Percentiles rank a stretch among this genome's conserved stretches.
phyloP scores from a whole-genome alignment of 2,329 filamentous ascomycete genomes.

The Aspergillus candidus region DNA sequence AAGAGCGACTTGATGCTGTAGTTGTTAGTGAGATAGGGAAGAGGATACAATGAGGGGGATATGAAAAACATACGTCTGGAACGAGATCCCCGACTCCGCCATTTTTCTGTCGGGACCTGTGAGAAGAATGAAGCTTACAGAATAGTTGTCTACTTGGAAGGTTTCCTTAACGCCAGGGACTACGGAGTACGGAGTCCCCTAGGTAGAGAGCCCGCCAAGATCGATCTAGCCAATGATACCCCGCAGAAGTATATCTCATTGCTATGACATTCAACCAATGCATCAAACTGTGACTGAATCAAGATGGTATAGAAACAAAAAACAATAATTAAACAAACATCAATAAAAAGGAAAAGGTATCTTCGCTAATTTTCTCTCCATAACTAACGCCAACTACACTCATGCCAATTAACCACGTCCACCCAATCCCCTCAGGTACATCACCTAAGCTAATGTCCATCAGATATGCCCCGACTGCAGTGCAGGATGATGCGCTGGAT shows the following conservation, averaged over 20 bases:
- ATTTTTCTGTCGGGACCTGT: slow-evolving; percentile 13
- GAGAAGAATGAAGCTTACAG: slow-evolving; percentile 1
- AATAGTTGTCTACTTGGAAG: too few species aligned
- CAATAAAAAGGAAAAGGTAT: background rate
- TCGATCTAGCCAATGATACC: background rate
- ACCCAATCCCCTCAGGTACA: too few species aligned
- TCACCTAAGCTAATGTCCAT: too few species aligned
- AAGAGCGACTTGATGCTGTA: slow-evolving; percentile 38
- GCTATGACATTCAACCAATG: too few species aligned
- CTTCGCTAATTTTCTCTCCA: background rate
- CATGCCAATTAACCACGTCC: background rate
- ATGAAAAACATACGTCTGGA: slow-evolving; percentile 24
- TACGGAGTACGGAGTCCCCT: too few species aligned
- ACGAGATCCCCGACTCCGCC: slow-evolving; percentile 25
- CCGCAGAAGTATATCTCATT: too few species aligned
- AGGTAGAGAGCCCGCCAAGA: slow-evolving; percentile 16
- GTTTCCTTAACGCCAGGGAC: too few species aligned
- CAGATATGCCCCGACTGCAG: slow-evolving; percentile 27
- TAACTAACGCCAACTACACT: background rate
- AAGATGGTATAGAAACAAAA: too few species aligned
- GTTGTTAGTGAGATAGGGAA: background rate
- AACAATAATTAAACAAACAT: too few species aligned
- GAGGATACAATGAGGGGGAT: background rate
- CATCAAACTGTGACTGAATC: too few species aligned
- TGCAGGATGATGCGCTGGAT: slow-evolving; percentile 52